These are phyloP conservation scores for Wallacemonas sp. DNA, from an alignment of 208 protist genomes.

Conservation along the genomic window DNA sequence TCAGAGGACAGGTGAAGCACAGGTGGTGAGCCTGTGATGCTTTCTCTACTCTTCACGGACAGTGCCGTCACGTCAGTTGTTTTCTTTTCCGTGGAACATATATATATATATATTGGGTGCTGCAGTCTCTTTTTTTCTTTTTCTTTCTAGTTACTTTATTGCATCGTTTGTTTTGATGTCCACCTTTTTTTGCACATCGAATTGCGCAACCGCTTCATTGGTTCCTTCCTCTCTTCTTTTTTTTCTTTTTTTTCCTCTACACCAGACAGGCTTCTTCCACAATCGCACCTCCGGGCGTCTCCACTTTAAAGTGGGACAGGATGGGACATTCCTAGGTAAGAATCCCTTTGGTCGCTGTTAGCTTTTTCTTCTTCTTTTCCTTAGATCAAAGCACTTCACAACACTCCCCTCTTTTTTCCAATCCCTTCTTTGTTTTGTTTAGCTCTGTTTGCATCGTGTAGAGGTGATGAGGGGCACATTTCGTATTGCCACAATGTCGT, in stretches of 20 bases:
- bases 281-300: too few species aligned
- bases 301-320: too few species aligned
- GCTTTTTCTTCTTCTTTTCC: too few species aligned
- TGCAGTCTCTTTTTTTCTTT: background rate
- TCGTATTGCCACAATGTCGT: background rate
- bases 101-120: background rate
- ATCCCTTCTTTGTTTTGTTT: background rate
- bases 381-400: too few species aligned
- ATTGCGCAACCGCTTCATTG: background rate
- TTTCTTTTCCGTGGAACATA: background rate
- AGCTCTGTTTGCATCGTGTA: background rate
- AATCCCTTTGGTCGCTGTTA: too few species aligned
- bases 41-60: too few species aligned
- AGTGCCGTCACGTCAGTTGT: too few species aligned
- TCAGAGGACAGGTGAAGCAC: background rate
- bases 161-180: background rate
- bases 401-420: background rate
- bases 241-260: constrained; percentile 7
- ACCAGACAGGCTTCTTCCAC: background rate
- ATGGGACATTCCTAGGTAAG: too few species aligned
- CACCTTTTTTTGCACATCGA: background rate
- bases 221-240: constrained; percentile 12
- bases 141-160: too few species aligned
- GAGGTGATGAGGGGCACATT: background rate
- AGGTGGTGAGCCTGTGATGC: background rate